Conservation (phyloP, 345 rosid species). For the Gossypium turneri region DNA sequence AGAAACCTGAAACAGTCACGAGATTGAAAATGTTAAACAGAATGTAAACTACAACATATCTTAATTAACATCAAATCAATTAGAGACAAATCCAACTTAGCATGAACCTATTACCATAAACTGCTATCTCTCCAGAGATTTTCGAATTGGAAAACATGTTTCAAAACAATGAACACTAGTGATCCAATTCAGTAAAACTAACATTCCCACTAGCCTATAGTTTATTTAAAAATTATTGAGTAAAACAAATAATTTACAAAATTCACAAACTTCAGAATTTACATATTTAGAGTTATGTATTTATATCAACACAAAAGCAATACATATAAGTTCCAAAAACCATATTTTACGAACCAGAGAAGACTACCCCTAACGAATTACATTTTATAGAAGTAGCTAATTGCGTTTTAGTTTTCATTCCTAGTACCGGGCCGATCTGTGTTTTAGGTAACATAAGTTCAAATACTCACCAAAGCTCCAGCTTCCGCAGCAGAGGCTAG, state of each 20-base stretch:
- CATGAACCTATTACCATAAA: neutral
- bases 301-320: no score
- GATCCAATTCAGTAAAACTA: neutral
- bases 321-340: no score
- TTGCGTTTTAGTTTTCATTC: neutral
- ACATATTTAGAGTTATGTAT: neutral
- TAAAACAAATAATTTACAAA: neutral
- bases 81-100: neutral
- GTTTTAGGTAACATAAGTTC: slow-evolving; percentile 6
- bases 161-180: neutral
- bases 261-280: neutral
- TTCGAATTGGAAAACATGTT: neutral
- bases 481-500: slow-evolving; percentile 97
- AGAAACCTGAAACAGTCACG: slow-evolving; percentile 54
- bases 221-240: neutral
- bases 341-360: neutral
- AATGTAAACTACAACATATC: slow-evolving; percentile 4
- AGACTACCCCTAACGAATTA: neutral
- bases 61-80: neutral
- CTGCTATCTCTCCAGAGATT: neutral
- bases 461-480: slow-evolving; percentile 72
- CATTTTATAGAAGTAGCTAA: neutral
- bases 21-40: slow-evolving; percentile 8
- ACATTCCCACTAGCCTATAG: neutral
- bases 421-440: neutral